Evolutionary conservation across 139 green algal species (phyloP), one percentile per base, ranked within the genome.

Genomic region (Zygnema circumcarinatum): DNA sequence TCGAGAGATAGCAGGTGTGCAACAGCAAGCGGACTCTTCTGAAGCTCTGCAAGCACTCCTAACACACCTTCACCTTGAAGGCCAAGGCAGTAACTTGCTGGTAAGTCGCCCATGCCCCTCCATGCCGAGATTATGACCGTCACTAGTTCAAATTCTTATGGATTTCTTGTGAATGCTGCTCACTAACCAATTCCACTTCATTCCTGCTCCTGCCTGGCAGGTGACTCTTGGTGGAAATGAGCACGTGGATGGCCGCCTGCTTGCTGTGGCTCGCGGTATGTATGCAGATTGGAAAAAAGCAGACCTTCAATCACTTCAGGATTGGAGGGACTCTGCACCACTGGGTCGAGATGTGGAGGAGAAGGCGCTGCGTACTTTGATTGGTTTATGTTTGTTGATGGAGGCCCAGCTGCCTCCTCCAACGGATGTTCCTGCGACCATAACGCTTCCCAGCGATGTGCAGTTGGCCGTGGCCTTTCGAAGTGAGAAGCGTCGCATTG

Each of bases 141-240:
- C n/a, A n/a, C n/a, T n/a, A n/a, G n/a, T n/a, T n/a, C n/a, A n/a
- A n/a, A n/a, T n/a, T n/a, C n/a, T n/a, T n/a, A n/a, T n/a, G n/a
- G n/a, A n/a, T n/a, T n/a, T n/a, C n/a, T n/a, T n/a, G n/a, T n/a
- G n/a, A n/a, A n/a, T n/a, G n/a, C n/a, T n/a, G n/a, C n/a, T n/a
- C n/a, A n/a, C n/a, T n/a, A n/a, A n/a, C n/a, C n/a, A n/a, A n/a
- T n/a, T n/a, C n/a, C n/a, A n/a, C n/a, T n/a, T n/a, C n/a, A n/a
- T n/a, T n/a, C n/a, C n/a, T n/a, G n/a, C n/a, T n/a, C 47, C 7
- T 62, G 7, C 11, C 16, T 53, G 3, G 35, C 69, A 78, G 69
- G 69, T 78, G 3, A 78, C 35, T 42, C 35, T 78, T 3, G 69
- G 69, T 25, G 69, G 69, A 25, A 40, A 40, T 53, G 69, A 78